phyloP scores from a whole-genome alignment of 2,329 filamentous ascomycete species.

The Blumeria graminis region DNA sequence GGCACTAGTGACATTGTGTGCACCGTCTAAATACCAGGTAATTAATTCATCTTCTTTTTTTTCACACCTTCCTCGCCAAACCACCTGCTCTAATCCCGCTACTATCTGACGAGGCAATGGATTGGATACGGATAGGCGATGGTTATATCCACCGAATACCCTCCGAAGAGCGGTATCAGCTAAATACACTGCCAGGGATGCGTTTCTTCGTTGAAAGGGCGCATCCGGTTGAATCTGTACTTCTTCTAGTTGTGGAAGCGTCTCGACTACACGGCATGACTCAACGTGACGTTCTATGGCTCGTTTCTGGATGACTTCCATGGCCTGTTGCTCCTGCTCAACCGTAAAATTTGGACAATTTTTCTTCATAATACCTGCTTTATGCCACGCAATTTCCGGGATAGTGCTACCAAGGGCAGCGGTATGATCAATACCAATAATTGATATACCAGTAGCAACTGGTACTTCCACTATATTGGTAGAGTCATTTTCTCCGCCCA shows the following conservation, averaged over 20 bases:
- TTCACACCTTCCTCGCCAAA: constrained; percentile 60
- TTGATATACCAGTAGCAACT: constrained; percentile 34
- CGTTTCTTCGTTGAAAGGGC: constrained; percentile 34
- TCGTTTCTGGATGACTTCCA: constrained; percentile 23
- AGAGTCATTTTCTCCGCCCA: constrained; percentile 43
- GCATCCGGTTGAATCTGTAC: constrained; percentile 27
- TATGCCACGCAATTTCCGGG: constrained; percentile 48
- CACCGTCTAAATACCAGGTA: constrained; percentile 77
- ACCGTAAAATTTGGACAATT: constrained; percentile 33
- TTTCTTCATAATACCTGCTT: constrained; percentile 44
- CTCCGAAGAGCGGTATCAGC: constrained; percentile 24
- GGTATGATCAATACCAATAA: constrained; percentile 47
- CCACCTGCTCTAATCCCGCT: constrained; percentile 48
- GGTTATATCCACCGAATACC: constrained; percentile 15
- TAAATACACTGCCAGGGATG: constrained; percentile 25
- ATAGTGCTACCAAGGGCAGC: constrained; percentile 35
- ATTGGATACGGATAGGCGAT: constrained; percentile 1
- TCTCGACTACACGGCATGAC: constrained; percentile 21
- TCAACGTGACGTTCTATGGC: constrained; percentile 27
- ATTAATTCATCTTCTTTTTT: constrained; percentile 31
- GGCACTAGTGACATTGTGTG: constrained; percentile 80
- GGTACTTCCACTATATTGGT: constrained; percentile 40
- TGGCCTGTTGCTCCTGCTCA: constrained; percentile 25
- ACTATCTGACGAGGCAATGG: constrained; percentile 38
- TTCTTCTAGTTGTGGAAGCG: constrained; percentile 22